Evolutionary conservation across 306 rosid genomes (phyloP), one percentile per base, ranked within the genome.

Genomic region (Dryas drummondii): DNA sequence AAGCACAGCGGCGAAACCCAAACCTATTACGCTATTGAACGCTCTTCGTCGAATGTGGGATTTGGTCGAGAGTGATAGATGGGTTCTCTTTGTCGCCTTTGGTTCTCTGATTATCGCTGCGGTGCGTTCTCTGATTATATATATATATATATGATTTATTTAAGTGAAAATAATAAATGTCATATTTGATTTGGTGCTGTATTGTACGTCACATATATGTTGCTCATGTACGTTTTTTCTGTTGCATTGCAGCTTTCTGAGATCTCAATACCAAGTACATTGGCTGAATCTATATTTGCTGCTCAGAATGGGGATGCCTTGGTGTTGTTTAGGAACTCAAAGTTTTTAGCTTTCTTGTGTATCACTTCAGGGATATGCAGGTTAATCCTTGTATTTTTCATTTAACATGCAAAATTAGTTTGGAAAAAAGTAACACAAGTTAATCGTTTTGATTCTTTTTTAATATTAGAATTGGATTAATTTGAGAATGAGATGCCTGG

Each of bases 281-380:
- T 90, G 80, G 75, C 96, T 6, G 92, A 90, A 6, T 84, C 93
- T 41, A 86, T 92, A 59, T 92, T 92, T 81, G 81, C 89, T 71
- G 97, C 97, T 15, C 90, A 86, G 75, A 81, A 85, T 48, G 89
- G 96, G 13, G 84, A 92, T 75, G 53, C 74, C 27, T 9, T 6
- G 58, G 83, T 66, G 54, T 92, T 92, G 76, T 80, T 78, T 60
- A 81, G 87, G 86, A 90, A 85, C 63, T 76, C 86, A 5, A 58
- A 72, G 75, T 48, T 81, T 67, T 77, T 92, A 72, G 81, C 80
- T 79, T 65, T 90, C 15, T 66, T 92, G 75, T 90, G 89, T 78
- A 40, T 88, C 22, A 81, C 84, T 49, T 92, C 97, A 7, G 97
- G 89, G 62, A 85, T 90, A 68, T 90, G 89, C 91, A 90, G 92